Evolutionary conservation across 768 basidiomycete genomes (phyloP).

Genomic region (Mycena leptocephala): DNA sequence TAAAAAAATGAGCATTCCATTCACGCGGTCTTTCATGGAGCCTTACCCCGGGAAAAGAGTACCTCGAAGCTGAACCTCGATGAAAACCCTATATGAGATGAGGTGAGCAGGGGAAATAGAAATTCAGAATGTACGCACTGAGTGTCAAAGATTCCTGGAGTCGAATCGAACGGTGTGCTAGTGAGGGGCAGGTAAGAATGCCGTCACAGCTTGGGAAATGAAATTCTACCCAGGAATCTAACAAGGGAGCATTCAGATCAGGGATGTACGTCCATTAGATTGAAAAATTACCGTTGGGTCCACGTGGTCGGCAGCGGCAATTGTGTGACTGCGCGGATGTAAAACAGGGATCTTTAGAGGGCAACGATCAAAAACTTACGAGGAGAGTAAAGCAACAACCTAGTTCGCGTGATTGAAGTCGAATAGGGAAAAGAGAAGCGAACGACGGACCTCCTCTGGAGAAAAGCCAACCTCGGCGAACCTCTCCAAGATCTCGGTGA

Average conservation of each 20-base stretch:
- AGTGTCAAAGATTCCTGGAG: background rate
- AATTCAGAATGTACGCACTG: background rate
- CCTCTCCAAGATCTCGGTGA: conserved; percentile 7
- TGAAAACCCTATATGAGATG: conserved; percentile 46
- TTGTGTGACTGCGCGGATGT: background rate
- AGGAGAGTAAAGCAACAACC: conserved; percentile 20
- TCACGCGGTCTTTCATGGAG: conserved; percentile 24
- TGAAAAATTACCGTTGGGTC: conserved; percentile 68
- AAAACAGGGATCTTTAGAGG: background rate
- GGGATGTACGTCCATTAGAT: background rate
- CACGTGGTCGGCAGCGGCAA: conserved; percentile 78
- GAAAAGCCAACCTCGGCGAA: conserved; percentile 19
- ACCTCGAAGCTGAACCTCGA: conserved; percentile 64
- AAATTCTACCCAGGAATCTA: conserved; percentile 3
- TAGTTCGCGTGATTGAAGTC: background rate
- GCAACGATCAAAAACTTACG: background rate
- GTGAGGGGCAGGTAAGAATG: background rate
- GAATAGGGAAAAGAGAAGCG: background rate
- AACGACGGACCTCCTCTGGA: conserved; percentile 16
- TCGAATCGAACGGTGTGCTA: conserved; percentile 17
- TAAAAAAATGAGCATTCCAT: conserved; percentile 38
- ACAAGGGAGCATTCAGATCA: background rate
- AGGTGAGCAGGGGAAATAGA: background rate
- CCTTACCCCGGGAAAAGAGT: conserved; percentile 58
- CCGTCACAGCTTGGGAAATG: background rate